Evolutionary conservation across 2,329 filamentous ascomycete genomes (phyloP), one percentile per base, ranked within the genome.

Genomic region (Aureobasidium sp.): DNA sequence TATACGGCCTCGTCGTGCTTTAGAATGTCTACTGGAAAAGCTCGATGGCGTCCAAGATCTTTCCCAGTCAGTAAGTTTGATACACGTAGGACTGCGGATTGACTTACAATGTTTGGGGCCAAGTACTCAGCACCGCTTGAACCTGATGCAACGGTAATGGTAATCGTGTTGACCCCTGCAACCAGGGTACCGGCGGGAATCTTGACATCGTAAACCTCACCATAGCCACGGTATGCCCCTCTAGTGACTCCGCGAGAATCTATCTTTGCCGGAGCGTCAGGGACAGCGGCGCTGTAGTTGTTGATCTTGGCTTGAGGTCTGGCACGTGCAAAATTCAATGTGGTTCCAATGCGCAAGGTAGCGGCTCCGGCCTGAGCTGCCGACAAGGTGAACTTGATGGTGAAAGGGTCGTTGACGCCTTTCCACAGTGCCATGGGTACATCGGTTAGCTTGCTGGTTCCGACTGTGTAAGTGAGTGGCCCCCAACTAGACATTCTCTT

Each of bases 381-480:
- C 13, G 69, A 71, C 0, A 85, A 76, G 27, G 77, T 79, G 70
- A 87, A 85, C 45, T 78, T 78, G 71, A 87, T 85, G 1, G 81
- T 86, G 15, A 82, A 74, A 0, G 81, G 81, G 62, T 77, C 77
- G 71, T 87, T 86, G 60, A 81, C 79, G 25, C 69, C 70, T 69
- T 85, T 83, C 73, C 85, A 85, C 27, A 86, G 69, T 0, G 84
- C 84, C 85, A 88, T 87, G 45, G 85, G 84, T 67, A 87, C 85
- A 61, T 79, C 77, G 4, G 73, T 72, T 1, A 78, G 67, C 6
- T 73, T 69, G 25, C 79, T 82, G 23, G 77, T 78, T 42, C 83
- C 84, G 11, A 85, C 80, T 1, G 81, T 85, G 71, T 84, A 86
- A 0, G 83, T 86, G 13, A 78, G 66, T 0, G 83, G 78, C 0